Conservation (phyloP, 768 basidiomycete genomes). For the Rhodosporidiobolus sp. region DNA sequence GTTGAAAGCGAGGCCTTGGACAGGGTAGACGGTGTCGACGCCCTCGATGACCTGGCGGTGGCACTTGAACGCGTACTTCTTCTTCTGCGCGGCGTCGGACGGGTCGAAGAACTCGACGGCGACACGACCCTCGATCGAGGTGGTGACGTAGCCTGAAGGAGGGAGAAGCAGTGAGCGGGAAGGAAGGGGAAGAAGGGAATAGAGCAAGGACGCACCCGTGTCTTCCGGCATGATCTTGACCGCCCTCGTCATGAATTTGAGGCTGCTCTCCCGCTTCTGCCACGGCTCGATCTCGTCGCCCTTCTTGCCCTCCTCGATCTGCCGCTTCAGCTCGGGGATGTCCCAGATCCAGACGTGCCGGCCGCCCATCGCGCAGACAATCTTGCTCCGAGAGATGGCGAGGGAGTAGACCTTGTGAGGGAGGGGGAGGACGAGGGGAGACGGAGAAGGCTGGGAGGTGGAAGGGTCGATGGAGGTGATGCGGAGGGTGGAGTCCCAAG, state of each 20-base stretch:
- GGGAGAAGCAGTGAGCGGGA: too few species aligned
- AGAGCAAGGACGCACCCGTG: conserved; percentile 60
- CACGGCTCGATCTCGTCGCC: conserved; percentile 54
- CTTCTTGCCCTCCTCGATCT: conserved; percentile 44
- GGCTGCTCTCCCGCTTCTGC: conserved; percentile 81
- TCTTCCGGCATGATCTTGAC: conserved; percentile 90
- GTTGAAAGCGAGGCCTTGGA: conserved; percentile 92
- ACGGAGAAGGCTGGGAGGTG: conserved; percentile 49
- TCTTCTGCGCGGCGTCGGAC: conserved; percentile 69
- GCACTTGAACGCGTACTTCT: conserved; percentile 95
- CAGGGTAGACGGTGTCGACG: conserved; percentile 93
- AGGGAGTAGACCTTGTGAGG: conserved; percentile 84
- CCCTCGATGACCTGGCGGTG: conserved; percentile 86
- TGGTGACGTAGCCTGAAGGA: conserved; percentile 81
- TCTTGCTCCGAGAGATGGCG: conserved; percentile 69
- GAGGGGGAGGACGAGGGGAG: conserved; percentile 60
- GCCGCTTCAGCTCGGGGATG: conserved; percentile 63
- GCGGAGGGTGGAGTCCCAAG: conserved; percentile 85
- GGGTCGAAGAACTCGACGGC: conserved; percentile 96
- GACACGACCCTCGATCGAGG: conserved; percentile 91
- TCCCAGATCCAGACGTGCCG: conserved; percentile 87
- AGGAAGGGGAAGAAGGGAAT: background rate
- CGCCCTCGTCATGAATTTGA: conserved; percentile 91
- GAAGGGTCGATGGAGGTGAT: conserved; percentile 73
- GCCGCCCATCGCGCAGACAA: conserved; percentile 91